A percentile compares a stretch with the other conserved stretches of the same genome.
These are phyloP conservation scores for Schizophyllum amplum DNA, from an alignment of 1,284 basidiomycete species.

Conservation along the genomic window DNA sequence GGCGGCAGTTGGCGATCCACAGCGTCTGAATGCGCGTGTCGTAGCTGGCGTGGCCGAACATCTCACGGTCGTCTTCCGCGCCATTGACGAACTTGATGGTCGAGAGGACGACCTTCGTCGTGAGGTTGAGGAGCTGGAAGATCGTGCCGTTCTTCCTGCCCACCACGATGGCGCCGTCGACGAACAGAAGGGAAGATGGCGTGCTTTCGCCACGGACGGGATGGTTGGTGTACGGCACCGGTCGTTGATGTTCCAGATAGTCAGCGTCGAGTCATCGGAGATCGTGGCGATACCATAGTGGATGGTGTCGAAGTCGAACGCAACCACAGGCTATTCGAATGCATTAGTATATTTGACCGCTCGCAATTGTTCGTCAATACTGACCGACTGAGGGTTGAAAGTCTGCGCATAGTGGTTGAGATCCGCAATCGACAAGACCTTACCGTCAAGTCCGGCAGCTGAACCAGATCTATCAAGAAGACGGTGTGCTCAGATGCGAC, in stretches of 20 bases:
- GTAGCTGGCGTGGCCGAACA: constrained; percentile 80
- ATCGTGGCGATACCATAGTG: constrained; percentile 70
- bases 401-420: constrained; percentile 57
- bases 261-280: constrained; percentile 69
- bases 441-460: constrained; percentile 52
- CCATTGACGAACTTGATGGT: constrained; percentile 72
- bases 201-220: constrained; percentile 68
- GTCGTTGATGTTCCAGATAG: constrained; percentile 71
- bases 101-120: constrained; percentile 64
- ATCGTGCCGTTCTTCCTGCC: constrained; percentile 74
- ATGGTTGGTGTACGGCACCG: constrained; percentile 64
- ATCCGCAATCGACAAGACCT: constrained; percentile 56
- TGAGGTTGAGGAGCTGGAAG: constrained; percentile 66
- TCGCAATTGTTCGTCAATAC: constrained; percentile 18
- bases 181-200: constrained; percentile 72
- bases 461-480: constrained; percentile 62
- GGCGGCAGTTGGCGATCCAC: constrained; percentile 76
- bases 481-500: constrained; percentile 68
- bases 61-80: constrained; percentile 57
- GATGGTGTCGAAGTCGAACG: constrained; percentile 73
- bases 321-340: constrained; percentile 53
- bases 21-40: constrained; percentile 74
- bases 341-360: no score
- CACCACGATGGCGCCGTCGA: constrained; percentile 70
- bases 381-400: constrained; percentile 60